A percentile compares a stretch with the other conserved stretches of the same genome.
phyloP scores from a whole-genome alignment of 495 filamentous ascomycete species.

The Penicillium odoratum region DNA sequence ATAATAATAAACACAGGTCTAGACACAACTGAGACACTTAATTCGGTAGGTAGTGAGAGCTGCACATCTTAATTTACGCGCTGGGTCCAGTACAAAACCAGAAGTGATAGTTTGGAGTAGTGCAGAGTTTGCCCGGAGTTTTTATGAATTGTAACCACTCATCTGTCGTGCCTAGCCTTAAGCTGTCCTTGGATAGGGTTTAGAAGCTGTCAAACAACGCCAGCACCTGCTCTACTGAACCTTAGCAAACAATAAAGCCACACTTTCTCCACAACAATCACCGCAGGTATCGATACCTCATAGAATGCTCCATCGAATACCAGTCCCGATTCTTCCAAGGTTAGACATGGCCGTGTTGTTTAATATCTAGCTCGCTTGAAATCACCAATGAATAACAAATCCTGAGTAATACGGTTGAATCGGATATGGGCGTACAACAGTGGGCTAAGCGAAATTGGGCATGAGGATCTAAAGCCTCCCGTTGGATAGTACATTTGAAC shows the following conservation, averaged over 20 bases:
- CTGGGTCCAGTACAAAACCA: conserved; percentile 9
- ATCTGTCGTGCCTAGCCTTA: not conserved
- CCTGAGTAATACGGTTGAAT: conserved; percentile 6
- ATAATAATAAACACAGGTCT: not conserved
- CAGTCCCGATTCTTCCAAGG: too few species aligned
- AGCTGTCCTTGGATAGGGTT: not conserved
- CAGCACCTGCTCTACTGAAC: not conserved
- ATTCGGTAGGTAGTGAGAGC: not conserved
- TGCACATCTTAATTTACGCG: conserved; percentile 24
- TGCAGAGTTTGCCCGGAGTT: not conserved
- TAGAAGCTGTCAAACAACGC: not conserved
- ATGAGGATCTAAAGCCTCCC: conserved; percentile 26
- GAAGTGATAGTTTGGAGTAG: not conserved
- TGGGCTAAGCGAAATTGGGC: conserved; percentile 41
- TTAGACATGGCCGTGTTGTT: not conserved
- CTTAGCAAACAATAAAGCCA: not conserved
- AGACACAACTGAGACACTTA: not conserved
- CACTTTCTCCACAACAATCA: not conserved
- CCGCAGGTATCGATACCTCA: too few species aligned
- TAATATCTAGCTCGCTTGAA: not conserved
- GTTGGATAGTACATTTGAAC: conserved; percentile 29
- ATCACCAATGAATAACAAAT: not conserved
- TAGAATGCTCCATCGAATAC: too few species aligned
- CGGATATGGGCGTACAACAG: conserved; percentile 20
- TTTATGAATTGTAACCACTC: not conserved